Evolutionary conservation across 108 stramenopile species (phyloP).

Genomic region (Seminavis robusta): DNA sequence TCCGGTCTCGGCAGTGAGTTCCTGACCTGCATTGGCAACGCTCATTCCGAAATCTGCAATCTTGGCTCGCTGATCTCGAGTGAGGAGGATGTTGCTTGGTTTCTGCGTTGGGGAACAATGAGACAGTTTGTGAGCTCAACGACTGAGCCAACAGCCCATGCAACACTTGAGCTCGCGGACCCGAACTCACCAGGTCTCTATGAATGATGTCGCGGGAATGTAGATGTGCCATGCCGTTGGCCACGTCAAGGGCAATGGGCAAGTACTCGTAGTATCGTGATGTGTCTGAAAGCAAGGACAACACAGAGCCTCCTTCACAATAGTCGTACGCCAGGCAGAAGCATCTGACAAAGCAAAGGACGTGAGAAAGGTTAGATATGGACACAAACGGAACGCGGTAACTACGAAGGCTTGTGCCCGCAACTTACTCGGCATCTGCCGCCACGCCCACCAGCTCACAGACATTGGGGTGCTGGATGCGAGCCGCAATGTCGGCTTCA

Average conservation of each 20-base stretch:
- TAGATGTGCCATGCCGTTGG: slow-evolving; percentile 70
- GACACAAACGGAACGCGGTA: neutral
- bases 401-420: neutral
- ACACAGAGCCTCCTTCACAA: slow-evolving; percentile 34
- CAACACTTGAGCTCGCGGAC: no score
- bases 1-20: slow-evolving; percentile 69
- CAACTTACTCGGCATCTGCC: slow-evolving; percentile 1
- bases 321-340: slow-evolving; percentile 39
- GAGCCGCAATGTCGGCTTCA: slow-evolving; percentile 31
- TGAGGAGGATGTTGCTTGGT: slow-evolving; percentile 48
- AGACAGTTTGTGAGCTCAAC: neutral
- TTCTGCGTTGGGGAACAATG: slow-evolving; percentile 8
- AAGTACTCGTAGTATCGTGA: slow-evolving; percentile 37
- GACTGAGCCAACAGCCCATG: no score
- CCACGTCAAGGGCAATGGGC: slow-evolving; percentile 33
- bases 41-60: slow-evolving; percentile 59
- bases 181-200: slow-evolving; percentile 48
- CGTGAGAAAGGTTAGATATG: neutral
- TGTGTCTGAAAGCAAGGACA: slow-evolving; percentile 22
- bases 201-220: slow-evolving; percentile 68
- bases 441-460: slow-evolving; percentile 26
- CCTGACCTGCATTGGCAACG: slow-evolving; percentile 33
- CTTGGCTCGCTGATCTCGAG: slow-evolving; percentile 45
- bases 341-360: slow-evolving; percentile 11
- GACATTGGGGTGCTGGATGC: slow-evolving; percentile 35